Base-by-base conservation (phyloP, 129 eudicot species). In the Artemisia tridentata region DNA sequence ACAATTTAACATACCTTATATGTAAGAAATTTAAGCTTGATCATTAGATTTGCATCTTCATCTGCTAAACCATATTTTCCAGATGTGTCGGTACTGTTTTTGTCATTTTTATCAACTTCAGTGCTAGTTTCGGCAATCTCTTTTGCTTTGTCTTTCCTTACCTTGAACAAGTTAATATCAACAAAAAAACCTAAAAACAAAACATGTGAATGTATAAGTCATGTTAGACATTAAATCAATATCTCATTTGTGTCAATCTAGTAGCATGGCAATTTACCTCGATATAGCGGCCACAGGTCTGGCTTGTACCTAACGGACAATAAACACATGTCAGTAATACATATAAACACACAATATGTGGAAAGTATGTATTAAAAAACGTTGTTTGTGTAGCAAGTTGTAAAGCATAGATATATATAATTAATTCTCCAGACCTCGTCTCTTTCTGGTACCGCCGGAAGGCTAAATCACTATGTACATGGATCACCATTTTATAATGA, bases 31-130 rank as follows among this genome's bases (percentile, higher is more conserved):
- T n/a, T n/a, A n/a, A n/a, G n/a, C n/a, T n/a, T n/a, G n/a, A n/a
- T n/a, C n/a, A n/a, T n/a, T n/a, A 93, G 80, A 78, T 93, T 93
- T 58, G 96, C 96, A 84, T 93, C 98, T 78, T 87, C 92, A 69
- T 93, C 96, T 9, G 98, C 90, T 76, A 93, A 81, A 80, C 83
- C 89, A 53, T 72, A 85, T 78, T 65, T 74, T 41, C 55, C 80
- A 5, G 76, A 77, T 54, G 63, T 51, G 18, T 72, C 83, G 52
- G 79, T 63, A 67, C 52, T 65, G 23, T 72, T 78, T 74, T 46
- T 72, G 75, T 76, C 79, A 63, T 53, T 69, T 59, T 71, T 67
- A 16, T 17, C 69, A n/a, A 56, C 11, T n/a, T n/a, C n/a, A n/a
- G n/a, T n/a, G n/a, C n/a, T n/a, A n/a, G n/a, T n/a, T n/a, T n/a